A percentile compares a stretch with the other conserved stretches of the same genome.
These are phyloP conservation scores for Phylloporus rhodoxanthus DNA, from an alignment of 768 basidiomycete species.

Conservation along the genomic window DNA sequence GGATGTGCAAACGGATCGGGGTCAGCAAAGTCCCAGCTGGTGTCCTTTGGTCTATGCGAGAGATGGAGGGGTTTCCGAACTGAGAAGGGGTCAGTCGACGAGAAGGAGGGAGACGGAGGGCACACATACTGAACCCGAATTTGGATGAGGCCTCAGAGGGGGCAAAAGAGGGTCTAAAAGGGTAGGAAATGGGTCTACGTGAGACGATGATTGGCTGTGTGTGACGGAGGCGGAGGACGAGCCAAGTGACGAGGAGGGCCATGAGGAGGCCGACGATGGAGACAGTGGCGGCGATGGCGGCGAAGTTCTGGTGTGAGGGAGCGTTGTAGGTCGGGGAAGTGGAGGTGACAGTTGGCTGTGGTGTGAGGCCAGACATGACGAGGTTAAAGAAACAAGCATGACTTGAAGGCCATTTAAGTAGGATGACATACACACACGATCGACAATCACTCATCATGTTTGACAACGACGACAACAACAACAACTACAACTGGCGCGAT, in stretches of 20 bases:
- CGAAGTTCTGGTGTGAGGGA: conserved; percentile 14
- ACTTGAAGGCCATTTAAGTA: background rate
- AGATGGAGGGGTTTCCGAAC: conserved; percentile 25
- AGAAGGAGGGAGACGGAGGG: no score
- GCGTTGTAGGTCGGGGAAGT: conserved; percentile 11
- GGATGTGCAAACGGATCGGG: conserved; percentile 15
- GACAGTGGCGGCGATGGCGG: conserved; percentile 24
- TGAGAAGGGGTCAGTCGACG: background rate
- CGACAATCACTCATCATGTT: background rate
- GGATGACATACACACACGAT: background rate
- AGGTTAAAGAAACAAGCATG: background rate
- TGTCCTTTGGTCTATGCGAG: conserved; percentile 12
- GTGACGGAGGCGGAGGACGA: conserved; percentile 22
- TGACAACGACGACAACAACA: conserved; percentile 17
- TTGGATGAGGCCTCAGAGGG: conserved; percentile 25
- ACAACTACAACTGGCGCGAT: conserved; percentile 48
- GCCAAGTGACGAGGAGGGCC: conserved; percentile 22
- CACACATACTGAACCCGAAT: conserved; percentile 26
- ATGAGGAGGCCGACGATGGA: conserved; percentile 22
- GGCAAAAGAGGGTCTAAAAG: conserved; percentile 18
- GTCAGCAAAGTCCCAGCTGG: conserved; percentile 30
- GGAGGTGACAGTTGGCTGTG: background rate
- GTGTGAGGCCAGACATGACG: background rate
- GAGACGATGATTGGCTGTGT: conserved; percentile 2
- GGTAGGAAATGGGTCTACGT: conserved; percentile 8